phyloP scores from a whole-genome alignment of 371 early-diverging fungal genomes.

The Actinomucor elegans region DNA sequence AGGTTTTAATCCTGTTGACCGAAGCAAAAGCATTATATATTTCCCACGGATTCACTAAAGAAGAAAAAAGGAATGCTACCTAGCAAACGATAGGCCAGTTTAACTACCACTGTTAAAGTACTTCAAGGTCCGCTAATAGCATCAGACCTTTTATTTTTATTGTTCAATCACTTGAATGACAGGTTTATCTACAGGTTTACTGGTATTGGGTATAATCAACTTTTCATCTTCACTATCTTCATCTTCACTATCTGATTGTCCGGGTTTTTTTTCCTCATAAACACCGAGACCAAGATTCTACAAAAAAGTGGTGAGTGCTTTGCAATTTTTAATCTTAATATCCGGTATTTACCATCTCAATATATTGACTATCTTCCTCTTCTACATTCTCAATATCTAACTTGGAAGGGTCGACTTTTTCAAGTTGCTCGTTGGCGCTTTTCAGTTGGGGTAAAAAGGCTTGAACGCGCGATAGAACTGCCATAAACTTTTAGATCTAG shows the following conservation, averaged over 20 bases:
- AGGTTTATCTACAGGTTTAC: constrained; percentile 19
- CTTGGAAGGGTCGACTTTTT: constrained; percentile 35
- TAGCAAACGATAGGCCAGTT: no score
- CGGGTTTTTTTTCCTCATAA: constrained; percentile 42
- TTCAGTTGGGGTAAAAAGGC: constrained; percentile 60
- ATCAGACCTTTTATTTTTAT: no score
- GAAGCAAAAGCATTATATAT: no score
- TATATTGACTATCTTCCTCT: constrained; percentile 53
- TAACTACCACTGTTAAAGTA: no score
- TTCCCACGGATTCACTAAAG: no score
- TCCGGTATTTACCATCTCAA: constrained; percentile 54
- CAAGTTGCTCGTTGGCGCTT: constrained; percentile 51
- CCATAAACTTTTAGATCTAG: not conserved
- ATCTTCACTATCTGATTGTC: constrained; percentile 28
- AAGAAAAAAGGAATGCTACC: no score
- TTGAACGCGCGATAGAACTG: constrained; percentile 55
- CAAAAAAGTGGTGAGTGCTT: not conserved
- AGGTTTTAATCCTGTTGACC: not conserved
- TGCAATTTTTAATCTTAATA: not conserved
- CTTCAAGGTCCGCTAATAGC: no score
- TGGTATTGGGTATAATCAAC: constrained; percentile 39
- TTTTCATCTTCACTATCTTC: constrained; percentile 35
- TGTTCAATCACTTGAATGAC: constrained; percentile 9
- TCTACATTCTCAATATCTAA: constrained; percentile 61
- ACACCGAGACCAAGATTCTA: constrained; percentile 63